Evolutionary conservation across 2,329 filamentous ascomycete species (phyloP).

Genomic region (Paracamarosporium sp.): DNA sequence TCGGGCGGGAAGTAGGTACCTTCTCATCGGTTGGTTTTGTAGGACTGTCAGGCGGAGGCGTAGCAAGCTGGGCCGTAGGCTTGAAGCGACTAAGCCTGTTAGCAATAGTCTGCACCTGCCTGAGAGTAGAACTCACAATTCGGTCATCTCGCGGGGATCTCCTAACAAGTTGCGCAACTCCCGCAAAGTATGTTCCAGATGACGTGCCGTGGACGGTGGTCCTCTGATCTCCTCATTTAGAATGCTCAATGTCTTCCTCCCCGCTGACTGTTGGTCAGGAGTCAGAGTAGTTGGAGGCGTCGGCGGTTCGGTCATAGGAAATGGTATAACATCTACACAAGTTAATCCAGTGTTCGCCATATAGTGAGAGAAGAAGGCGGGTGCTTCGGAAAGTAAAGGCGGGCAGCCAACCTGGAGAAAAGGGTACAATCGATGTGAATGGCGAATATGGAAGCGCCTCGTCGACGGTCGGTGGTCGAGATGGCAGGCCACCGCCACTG

Average conservation of each 20-base stretch:
- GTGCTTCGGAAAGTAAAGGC: conserved; percentile 21
- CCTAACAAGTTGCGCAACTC: conserved; percentile 75
- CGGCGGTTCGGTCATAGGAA: conserved; percentile 51
- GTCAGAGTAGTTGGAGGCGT: conserved; percentile 46
- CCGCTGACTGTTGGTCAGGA: conserved; percentile 56
- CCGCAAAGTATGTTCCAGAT: conserved; percentile 73
- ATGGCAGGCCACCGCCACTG: conserved; percentile 42
- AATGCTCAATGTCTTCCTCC: conserved; percentile 64
- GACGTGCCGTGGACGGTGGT: conserved; percentile 65
- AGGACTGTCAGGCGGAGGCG: conserved; percentile 38
- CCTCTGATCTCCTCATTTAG: conserved; percentile 74
- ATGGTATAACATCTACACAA: conserved; percentile 53
- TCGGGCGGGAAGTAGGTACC: conserved; percentile 17
- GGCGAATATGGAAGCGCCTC: conserved; percentile 85
- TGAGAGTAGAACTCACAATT: conserved; percentile 60
- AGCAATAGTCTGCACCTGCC: conserved; percentile 16
- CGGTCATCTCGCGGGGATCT: conserved; percentile 71
- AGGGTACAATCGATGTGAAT: conserved; percentile 79
- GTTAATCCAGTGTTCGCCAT: conserved; percentile 20
- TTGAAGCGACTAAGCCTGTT: conserved; percentile 37
- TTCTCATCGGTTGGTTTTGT: conserved; percentile 26
- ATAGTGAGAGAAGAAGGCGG: conserved; percentile 25
- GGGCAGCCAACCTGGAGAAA: conserved; percentile 69
- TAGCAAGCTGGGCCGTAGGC: conserved; percentile 35
- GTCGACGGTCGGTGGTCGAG: conserved; percentile 62